Percentiles rank a stretch among this genome's conserved stretches.
These are phyloP conservation scores for Tylopilus felleus DNA, from an alignment of 768 basidiomycete species.

Conservation along the genomic window DNA sequence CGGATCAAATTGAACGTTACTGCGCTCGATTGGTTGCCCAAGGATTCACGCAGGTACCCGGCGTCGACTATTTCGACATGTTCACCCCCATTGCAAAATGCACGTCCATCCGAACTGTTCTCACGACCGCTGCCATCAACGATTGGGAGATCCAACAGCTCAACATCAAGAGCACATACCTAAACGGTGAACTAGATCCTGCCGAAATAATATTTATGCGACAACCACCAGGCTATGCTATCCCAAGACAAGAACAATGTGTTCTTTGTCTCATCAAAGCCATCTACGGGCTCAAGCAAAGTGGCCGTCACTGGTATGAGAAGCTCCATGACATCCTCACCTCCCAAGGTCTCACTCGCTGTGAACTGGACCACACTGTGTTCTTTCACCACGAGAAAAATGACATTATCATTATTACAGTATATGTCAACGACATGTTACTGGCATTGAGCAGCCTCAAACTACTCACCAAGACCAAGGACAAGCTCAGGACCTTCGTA, in stretches of 20 bases:
- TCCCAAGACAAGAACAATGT: not conserved
- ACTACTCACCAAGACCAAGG: not conserved
- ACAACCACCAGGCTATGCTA: not conserved
- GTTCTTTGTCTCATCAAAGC: no score
- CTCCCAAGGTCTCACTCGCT: not conserved
- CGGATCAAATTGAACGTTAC: not conserved
- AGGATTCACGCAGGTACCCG: not conserved
- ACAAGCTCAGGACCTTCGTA: not conserved
- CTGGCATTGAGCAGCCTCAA: not conserved
- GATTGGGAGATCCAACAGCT: not conserved
- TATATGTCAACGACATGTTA: not conserved
- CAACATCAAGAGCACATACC: not conserved
- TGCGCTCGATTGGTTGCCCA: not conserved
- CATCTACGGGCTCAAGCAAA: not conserved
- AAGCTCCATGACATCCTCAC: not conserved
- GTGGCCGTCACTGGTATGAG: not conserved
- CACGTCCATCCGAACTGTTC: not conserved
- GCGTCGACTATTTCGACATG: constrained; percentile 1
- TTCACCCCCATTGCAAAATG: not conserved
- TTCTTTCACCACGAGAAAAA: not conserved
- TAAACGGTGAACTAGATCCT: not conserved
- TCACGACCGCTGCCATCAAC: not conserved
- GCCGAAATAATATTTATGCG: not conserved
- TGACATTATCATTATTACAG: not conserved
- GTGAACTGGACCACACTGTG: not conserved